Base-by-base conservation (phyloP, 192 early-diverging fungal genomes). In the Entomortierella lignicola region DNA sequence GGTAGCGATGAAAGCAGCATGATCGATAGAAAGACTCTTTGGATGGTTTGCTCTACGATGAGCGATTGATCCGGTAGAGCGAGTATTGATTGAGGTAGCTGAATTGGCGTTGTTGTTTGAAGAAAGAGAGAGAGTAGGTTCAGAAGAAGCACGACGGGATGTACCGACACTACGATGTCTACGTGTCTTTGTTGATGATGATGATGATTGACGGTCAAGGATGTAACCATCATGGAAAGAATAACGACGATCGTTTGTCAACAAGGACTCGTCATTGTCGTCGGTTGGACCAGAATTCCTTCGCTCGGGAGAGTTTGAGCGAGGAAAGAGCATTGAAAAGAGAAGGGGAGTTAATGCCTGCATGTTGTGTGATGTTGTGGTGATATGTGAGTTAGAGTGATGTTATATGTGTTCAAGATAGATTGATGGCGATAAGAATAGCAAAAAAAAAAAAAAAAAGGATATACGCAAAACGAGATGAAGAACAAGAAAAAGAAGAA, bases 301-400 rank as follows among this genome's bases (percentile, higher is more conserved):
- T 26, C 21, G n/a, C 21, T 52, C 66, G 20, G 66, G 20, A 27
- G 61, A 11, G 32, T 15, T 39, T 62, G 23, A 65, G 48, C 75
- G 75, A 23, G 67, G 68, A 63, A 79, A 79, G 39, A 79, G 75
- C 75, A 79, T 79, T 15, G 75, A 65, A 27, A 79, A 79, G 63
- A 79, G 75, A 41, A 79, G 75, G 0, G 75, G 75, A 21, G 75
- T 79, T 51, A 79, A 68, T 3, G 75, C 75, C 54, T 79, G 75
- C 75, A 79, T 79, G 57, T 21, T 66, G 48, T 43, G 41, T 60
- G 42, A 43, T 21, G 26, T 39, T 17, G 48, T 4, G 31, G 32
- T 2, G 30, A 51, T 2, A 7, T 37, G 34, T 37, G 26, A 26
- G 47, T 32, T 26, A 63, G 20, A 23, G 20, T 43, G 60, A 48